Evolutionary conservation across 192 early-diverging fungal species (phyloP).

Genomic region (Pilaira anomala): DNA sequence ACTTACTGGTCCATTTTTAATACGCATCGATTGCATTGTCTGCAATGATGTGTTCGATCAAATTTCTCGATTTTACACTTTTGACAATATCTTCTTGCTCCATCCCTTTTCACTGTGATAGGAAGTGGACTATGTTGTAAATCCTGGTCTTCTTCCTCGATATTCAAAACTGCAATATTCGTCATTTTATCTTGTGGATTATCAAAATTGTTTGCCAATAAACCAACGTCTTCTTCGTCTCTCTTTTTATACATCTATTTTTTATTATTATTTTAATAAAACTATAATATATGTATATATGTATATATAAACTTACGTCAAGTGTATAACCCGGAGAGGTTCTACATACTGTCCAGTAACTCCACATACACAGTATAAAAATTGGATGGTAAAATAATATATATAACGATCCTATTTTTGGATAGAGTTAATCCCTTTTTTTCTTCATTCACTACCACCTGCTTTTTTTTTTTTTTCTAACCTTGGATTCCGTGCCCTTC

Average conservation of each 20-base stretch:
- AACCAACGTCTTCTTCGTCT: conserved; percentile 11
- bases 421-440: not conserved
- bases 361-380: conserved; percentile 17
- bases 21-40: conserved; percentile 34
- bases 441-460: not conserved
- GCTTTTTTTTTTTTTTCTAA: not conserved
- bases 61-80: conserved; percentile 34
- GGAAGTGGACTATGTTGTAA: not conserved
- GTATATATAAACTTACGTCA: conserved; percentile 16
- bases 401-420: conserved; percentile 11
- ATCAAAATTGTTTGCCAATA: not conserved
- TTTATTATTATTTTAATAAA: not conserved
- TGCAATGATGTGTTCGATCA: conserved; percentile 38
- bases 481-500: conserved; percentile 22
- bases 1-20: conserved; percentile 45
- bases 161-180: not conserved
- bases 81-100: conserved; percentile 33
- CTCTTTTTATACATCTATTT: not conserved
- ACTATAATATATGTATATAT: too few species aligned
- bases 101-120: conserved; percentile 34
- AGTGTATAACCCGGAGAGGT: conserved; percentile 27
- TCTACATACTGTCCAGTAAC: conserved; percentile 19
- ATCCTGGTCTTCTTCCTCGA: not conserved
- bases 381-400: conserved; percentile 25
- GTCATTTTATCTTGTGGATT: not conserved